Percentiles rank a stretch among this genome's conserved stretches.
These are phyloP conservation scores for Mariannaea elegans DNA, from an alignment of 2,329 filamentous ascomycete species.

Conservation along the genomic window DNA sequence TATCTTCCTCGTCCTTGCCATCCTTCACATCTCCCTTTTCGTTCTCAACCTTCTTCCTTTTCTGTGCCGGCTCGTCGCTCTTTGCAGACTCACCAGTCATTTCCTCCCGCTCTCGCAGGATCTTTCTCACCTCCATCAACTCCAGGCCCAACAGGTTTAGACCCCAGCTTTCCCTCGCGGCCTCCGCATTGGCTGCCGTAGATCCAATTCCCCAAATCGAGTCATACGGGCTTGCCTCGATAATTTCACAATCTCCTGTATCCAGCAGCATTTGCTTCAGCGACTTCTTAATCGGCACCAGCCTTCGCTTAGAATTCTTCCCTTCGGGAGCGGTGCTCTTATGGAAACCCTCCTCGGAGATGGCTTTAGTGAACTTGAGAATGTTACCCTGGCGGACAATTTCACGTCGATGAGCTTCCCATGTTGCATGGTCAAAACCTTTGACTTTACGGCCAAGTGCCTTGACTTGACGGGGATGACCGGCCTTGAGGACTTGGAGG, in stretches of 20 bases:
- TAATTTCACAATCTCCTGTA: constrained; percentile 68
- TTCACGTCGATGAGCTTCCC: constrained; percentile 58
- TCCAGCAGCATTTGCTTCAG: constrained; percentile 60
- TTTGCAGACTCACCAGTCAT: not conserved
- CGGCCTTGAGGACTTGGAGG: constrained; percentile 57
- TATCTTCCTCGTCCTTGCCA: no score
- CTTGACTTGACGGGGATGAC: constrained; percentile 58
- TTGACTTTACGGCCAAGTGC: constrained; percentile 63
- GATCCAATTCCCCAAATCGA: constrained; percentile 74
- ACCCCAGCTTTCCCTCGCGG: constrained; percentile 64
- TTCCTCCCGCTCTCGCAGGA: constrained; percentile 55
- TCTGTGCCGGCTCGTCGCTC: not conserved
- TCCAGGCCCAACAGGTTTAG: constrained; percentile 71
- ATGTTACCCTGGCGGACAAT: constrained; percentile 68
- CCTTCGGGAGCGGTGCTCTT: constrained; percentile 33
- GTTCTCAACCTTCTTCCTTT: constrained; percentile 9
- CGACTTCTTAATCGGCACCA: constrained; percentile 45
- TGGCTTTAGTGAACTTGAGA: constrained; percentile 65
- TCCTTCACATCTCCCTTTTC: not conserved
- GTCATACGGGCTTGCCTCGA: constrained; percentile 70
- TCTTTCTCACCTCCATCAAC: constrained; percentile 65
- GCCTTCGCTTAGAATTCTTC: constrained; percentile 21
- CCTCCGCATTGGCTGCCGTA: constrained; percentile 57
- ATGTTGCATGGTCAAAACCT: constrained; percentile 60
- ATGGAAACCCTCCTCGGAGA: constrained; percentile 41